These are phyloP conservation scores for Metschnikowia santaceciliae DNA, from an alignment of 805 yeast genomes.

Conservation along the genomic window DNA sequence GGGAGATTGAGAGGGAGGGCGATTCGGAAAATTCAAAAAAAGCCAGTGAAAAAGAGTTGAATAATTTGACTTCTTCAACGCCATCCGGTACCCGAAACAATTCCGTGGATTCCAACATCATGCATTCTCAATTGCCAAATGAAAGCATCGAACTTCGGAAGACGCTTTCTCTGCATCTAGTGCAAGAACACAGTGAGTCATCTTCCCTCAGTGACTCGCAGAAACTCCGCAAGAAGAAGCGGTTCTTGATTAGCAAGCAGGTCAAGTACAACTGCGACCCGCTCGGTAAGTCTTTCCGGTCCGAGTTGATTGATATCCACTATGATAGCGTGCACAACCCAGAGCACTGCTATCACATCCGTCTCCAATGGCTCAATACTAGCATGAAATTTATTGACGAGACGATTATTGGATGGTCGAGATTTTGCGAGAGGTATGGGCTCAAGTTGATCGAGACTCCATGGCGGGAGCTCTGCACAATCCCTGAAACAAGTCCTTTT, in stretches of 20 bases:
- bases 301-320: constrained; percentile 77
- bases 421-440: constrained; percentile 83
- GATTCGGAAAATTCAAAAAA: not conserved
- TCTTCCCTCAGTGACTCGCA: constrained; percentile 19
- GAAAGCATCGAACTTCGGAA: constrained; percentile 9
- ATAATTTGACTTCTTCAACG: not conserved
- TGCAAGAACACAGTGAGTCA: constrained; percentile 15
- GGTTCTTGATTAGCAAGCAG: constrained; percentile 61
- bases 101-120: constrained; percentile 1
- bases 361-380: constrained; percentile 89
- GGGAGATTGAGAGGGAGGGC: not conserved
- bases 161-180: constrained; percentile 12
- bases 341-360: constrained; percentile 86
- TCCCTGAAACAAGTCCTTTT: constrained; percentile 79
- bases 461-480: constrained; percentile 75
- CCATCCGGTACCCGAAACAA: constrained; percentile 2
- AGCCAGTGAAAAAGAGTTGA: not conserved
- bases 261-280: constrained; percentile 77
- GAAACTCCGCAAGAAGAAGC: constrained; percentile 23
- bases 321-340: constrained; percentile 92
- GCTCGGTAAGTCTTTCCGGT: constrained; percentile 61
- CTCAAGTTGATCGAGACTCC: constrained; percentile 80
- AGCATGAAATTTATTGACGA: constrained; percentile 78
- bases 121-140: not conserved
- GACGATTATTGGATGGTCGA: constrained; percentile 67